Base-by-base conservation (phyloP, 2,329 filamentous ascomycete species). In the Emergomyces pasteurianus region DNA sequence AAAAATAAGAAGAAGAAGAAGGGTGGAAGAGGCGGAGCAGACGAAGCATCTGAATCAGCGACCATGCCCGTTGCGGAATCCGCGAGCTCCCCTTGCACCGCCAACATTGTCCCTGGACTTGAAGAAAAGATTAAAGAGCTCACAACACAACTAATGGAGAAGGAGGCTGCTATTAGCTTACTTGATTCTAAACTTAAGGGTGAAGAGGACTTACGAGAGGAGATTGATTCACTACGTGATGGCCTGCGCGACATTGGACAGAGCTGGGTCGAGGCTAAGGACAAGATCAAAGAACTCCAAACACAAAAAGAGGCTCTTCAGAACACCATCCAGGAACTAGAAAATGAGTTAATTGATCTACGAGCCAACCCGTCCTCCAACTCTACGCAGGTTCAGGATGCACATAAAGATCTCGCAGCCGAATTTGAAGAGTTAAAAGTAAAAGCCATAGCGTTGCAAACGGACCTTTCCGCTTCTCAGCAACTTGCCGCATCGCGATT, bases 1-100 rank as follows among this genome's bases (percentile, higher is more conserved):
- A 92, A 89, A 73, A 95, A 91, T 65, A 89, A 89, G 72, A 95
- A 92, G 79, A 96, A 95, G 81, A 88, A 86, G 75, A 92, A 92
- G 78, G 84, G 83, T 21, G 83, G 80, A 38, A 84, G 82, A 64
- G 73, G 73, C 7, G 72, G 74, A 7, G 74, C 78, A 9, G 73
- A 75, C n/a, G 56, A 68, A 16, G 58, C 65, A 12, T 68, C 71
- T 63, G 58, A 68, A 59, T 59, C 65, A 8, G 75, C 4, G 63
- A 74, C 78, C 18, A 68, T 72, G 0, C 70, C 73, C 5, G 61
- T 69, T 16, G 70, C 58, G 38, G 56, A 60, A 57, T 56, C 47
- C 14, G 55, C 50, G 38, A 5, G 26, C 21, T 52, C 58, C 10
- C 5, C 54, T 21, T 10, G 6, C 2, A 52, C 54, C 10, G 21